Percentiles rank a stretch among this genome's conserved stretches.
Conservation (phyloP, 208 protist species). For the Porcisia deanei region DNA sequence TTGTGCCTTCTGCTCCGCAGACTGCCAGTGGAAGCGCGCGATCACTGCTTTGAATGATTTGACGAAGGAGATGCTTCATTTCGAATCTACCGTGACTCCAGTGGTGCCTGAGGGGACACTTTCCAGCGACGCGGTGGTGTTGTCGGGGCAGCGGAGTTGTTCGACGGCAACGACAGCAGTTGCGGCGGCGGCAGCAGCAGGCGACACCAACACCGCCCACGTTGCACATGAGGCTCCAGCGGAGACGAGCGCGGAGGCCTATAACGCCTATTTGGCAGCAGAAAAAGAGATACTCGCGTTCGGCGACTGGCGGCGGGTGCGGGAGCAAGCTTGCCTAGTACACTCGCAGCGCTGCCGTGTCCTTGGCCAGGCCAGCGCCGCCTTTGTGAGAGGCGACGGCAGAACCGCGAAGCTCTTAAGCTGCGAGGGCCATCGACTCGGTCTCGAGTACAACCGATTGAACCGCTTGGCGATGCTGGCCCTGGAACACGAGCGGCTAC, state of each 20-base stretch:
- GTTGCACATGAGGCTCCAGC: not conserved
- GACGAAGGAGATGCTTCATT: conserved; percentile 39
- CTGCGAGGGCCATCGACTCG: conserved; percentile 55
- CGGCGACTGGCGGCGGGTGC: conserved; percentile 81
- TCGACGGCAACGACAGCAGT: not conserved
- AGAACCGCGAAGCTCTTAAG: conserved; percentile 58
- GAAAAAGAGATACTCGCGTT: conserved; percentile 45
- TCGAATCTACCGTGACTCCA: conserved; percentile 13
- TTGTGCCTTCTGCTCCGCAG: conserved; percentile 41
- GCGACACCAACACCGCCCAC: not conserved
- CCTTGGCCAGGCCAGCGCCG: conserved; percentile 54
- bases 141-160: not conserved
- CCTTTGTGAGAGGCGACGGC: conserved; percentile 58
- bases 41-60: conserved; percentile 56
- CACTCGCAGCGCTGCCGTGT: conserved; percentile 64
- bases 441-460: conserved; percentile 66
- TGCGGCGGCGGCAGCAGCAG: not conserved
- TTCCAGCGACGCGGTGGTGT: not conserved
- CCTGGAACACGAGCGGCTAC: conserved; percentile 69
- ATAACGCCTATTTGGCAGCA: conserved; percentile 36
- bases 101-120: not conserved
- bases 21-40: conserved; percentile 35
- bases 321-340: conserved; percentile 62
- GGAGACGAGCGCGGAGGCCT: conserved; percentile 35
- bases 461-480: conserved; percentile 84